These are phyloP conservation scores for Aspergillus alliaceus DNA, from an alignment of 2,329 filamentous ascomycete species.

Conservation along the genomic window DNA sequence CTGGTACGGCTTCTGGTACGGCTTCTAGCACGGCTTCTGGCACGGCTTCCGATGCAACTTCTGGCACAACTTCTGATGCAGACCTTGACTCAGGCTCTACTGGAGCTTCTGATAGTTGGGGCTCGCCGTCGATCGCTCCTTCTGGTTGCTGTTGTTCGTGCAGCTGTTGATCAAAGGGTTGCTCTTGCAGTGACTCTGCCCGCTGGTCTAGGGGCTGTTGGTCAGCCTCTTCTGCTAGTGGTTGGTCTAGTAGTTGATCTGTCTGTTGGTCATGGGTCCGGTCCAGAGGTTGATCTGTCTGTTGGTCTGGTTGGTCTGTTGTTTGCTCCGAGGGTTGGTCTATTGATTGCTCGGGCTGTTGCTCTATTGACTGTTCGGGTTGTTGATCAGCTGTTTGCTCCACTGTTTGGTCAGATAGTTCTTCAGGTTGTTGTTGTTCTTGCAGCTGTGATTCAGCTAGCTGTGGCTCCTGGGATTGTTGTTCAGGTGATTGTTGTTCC, in stretches of 20 bases:
- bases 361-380: background rate
- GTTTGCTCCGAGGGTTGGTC: no score
- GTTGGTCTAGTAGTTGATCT: background rate
- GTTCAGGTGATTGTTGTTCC: slow-evolving; percentile 13
- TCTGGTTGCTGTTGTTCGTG: slow-evolving; percentile 2
- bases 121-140: background rate
- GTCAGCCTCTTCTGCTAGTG: background rate
- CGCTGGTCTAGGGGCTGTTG: background rate
- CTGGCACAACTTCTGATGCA: background rate
- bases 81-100: slow-evolving; percentile 1
- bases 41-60: background rate
- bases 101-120: slow-evolving; percentile 9
- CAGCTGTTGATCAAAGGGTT: background rate
- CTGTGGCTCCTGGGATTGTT: slow-evolving; percentile 2
- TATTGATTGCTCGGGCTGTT: background rate
- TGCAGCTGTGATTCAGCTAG: background rate
- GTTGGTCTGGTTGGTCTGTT: background rate
- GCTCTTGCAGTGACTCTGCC: background rate
- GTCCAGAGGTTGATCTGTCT: background rate
- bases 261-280: background rate
- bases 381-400: background rate
- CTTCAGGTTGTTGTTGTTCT: background rate
- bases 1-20: slow-evolving; percentile 4
- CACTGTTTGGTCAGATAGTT: background rate
- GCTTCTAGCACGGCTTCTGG: background rate